These are phyloP conservation scores for Arachnomyces sp. DNA, from an alignment of 2,329 filamentous ascomycete species.

Conservation along the genomic window DNA sequence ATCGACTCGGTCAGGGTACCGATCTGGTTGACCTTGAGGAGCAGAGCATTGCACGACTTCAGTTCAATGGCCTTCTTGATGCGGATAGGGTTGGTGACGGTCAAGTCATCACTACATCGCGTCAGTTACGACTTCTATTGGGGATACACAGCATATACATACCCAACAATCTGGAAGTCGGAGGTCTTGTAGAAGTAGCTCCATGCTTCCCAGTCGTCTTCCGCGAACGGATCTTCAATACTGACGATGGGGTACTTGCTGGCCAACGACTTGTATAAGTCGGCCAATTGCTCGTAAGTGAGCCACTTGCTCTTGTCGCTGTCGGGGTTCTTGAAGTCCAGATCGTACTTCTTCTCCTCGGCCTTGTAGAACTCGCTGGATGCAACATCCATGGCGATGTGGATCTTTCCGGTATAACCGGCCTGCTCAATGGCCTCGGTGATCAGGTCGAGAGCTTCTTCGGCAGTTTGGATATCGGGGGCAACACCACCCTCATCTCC, in stretches of 20 bases:
- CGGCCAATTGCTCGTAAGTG: conserved; percentile 94
- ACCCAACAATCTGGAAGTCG: conserved; percentile 92
- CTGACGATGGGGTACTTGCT: conserved; percentile 97
- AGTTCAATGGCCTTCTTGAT: conserved; percentile 99
- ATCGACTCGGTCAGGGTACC: conserved; percentile 98
- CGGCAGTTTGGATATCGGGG: conserved; percentile 93
- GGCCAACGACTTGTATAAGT: conserved; percentile 77
- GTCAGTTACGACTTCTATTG: conserved; percentile 7
- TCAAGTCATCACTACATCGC: conserved; percentile 71
- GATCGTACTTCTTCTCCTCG: conserved; percentile 97
- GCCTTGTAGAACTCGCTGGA: conserved; percentile 99
- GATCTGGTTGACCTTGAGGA: conserved; percentile 99
- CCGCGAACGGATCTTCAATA: conserved; percentile 98
- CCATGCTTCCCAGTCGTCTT: conserved; percentile 99
- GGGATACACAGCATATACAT: conserved; percentile 18
- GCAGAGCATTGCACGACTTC: conserved; percentile 95
- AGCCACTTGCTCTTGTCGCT: conserved; percentile 96
- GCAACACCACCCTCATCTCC: conserved; percentile 99
- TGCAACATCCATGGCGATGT: conserved; percentile 98
- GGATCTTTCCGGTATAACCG: conserved; percentile 91
- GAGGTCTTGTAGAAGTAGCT: conserved; percentile 99
- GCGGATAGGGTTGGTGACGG: conserved; percentile 95
- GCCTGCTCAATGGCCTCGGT: conserved; percentile 87
- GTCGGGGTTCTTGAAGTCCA: conserved; percentile 99
- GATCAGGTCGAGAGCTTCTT: conserved; percentile 96